Conservation (phyloP, 192 early-diverging fungal genomes). For the Geosiphon pyriformis region DNA sequence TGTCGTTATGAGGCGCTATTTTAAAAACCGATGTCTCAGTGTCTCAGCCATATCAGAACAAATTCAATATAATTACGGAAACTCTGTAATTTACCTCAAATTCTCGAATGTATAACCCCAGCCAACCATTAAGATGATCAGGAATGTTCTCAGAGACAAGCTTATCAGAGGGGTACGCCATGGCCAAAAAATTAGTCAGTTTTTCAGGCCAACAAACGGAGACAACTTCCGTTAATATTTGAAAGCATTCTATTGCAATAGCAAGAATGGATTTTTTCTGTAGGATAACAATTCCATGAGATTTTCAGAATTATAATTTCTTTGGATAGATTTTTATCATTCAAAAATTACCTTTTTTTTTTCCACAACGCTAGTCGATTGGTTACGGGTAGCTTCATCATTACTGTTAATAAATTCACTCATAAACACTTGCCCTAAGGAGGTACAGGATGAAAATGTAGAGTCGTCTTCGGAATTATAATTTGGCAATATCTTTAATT, state of each 20-base stretch:
- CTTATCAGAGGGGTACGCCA: slow-evolving; percentile 16
- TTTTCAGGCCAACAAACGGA: slow-evolving; percentile 28
- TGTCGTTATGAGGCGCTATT: slow-evolving; percentile 28
- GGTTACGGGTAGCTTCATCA: no score
- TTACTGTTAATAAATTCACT: slow-evolving; percentile 26
- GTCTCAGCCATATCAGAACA: neutral
- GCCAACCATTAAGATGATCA: slow-evolving; percentile 20
- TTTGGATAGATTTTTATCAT: neutral
- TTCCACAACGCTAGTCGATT: neutral
- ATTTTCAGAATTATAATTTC: neutral
- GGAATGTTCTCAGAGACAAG: neutral
- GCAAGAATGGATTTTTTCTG: slow-evolving; percentile 25
- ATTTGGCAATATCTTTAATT: slow-evolving; percentile 3
- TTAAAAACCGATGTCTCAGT: neutral
- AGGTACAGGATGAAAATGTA: slow-evolving; percentile 19
- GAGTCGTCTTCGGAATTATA: slow-evolving; percentile 4
- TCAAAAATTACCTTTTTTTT: slow-evolving; percentile 21
- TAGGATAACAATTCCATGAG: neutral
- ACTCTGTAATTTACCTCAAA: slow-evolving; percentile 28
- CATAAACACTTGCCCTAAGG: slow-evolving; percentile 23
- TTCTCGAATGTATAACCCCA: slow-evolving; percentile 21
- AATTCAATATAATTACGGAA: no score
- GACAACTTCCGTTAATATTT: slow-evolving; percentile 13
- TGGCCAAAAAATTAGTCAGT: slow-evolving; percentile 17
- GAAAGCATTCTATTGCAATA: slow-evolving; percentile 19